phyloP scores from a whole-genome alignment of 148 eudicot species.

The Chenopodium formosanum region DNA sequence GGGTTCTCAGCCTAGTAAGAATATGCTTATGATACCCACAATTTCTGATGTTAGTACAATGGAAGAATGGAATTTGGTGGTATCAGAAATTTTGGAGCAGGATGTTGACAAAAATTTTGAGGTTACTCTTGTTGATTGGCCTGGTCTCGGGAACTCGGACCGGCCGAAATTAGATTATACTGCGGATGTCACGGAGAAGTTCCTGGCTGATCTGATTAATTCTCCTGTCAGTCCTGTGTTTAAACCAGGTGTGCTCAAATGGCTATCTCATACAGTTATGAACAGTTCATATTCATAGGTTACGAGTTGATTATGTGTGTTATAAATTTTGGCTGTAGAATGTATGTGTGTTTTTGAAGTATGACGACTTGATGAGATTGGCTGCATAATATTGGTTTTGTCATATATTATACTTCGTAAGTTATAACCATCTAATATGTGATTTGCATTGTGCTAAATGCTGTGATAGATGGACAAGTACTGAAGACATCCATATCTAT shows the following conservation, averaged over 20 bases:
- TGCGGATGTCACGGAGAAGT: conserved; percentile 93
- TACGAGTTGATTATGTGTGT: not conserved
- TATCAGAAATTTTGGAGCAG: conserved; percentile 55
- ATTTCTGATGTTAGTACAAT: conserved; percentile 96
- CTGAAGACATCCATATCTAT: not conserved
- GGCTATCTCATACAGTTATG: not conserved
- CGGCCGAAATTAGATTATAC: conserved; percentile 85
- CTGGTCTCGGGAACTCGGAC: conserved; percentile 90
- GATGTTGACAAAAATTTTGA: conserved; percentile 45
- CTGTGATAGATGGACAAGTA: not conserved
- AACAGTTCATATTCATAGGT: not conserved
- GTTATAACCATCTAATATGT: not conserved
- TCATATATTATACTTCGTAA: not conserved
- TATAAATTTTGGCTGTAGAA: no score
- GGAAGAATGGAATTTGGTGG: conserved; percentile 91
- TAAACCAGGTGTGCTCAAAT: conserved; percentile 44
- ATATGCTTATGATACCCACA: conserved; percentile 80
- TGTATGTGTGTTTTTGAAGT: not conserved
- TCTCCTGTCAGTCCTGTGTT: conserved; percentile 56
- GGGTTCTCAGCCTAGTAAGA: conserved; percentile 46
- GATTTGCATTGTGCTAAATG: not conserved
- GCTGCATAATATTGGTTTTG: not conserved
- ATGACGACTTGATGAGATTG: not conserved
- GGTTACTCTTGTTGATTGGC: conserved; percentile 92
- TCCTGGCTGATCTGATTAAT: conserved; percentile 75